Conservation (phyloP, 2,329 filamentous ascomycete species). For the Bipolaris zeicola region DNA sequence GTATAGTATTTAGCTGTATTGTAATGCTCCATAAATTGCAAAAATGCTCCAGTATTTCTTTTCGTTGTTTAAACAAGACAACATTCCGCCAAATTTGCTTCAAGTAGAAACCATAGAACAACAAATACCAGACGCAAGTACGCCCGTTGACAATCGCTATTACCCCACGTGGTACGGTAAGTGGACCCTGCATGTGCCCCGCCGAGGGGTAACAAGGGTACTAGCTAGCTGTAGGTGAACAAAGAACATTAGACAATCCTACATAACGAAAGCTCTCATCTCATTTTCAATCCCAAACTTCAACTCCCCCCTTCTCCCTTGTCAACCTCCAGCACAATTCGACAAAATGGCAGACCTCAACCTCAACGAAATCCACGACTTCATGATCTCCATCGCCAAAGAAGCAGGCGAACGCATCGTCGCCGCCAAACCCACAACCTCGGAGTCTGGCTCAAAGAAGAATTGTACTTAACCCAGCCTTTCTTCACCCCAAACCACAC, state of each 20-base stretch:
- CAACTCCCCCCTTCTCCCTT: not conserved
- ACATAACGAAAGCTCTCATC: not conserved
- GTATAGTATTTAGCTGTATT: not conserved
- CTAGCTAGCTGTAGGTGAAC: not conserved
- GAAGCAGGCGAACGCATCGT: slow-evolving; percentile 55
- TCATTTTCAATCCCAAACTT: not conserved
- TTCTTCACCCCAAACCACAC: too few relatives aligned
- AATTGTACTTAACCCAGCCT: slow-evolving; percentile 44
- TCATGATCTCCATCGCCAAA: slow-evolving; percentile 53
- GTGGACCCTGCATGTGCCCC: slow-evolving; percentile 5
- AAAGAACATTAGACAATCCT: not conserved
- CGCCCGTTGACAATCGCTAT: not conserved
- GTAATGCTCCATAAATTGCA: too few relatives aligned
- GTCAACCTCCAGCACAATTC: not conserved
- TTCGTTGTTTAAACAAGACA: too few relatives aligned
- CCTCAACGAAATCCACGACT: slow-evolving; percentile 56
- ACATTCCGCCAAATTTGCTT: too few relatives aligned
- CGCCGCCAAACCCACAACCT: slow-evolving; percentile 51
- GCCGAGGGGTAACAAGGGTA: not conserved
- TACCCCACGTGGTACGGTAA: not conserved
- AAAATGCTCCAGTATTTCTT: too few relatives aligned
- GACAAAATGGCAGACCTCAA: slow-evolving; percentile 47
- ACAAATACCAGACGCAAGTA: too few relatives aligned
- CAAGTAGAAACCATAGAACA: not conserved
- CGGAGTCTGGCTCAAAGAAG: slow-evolving; percentile 54